phyloP scores from a whole-genome alignment of 345 rosid species.

The Linum tenue region DNA sequence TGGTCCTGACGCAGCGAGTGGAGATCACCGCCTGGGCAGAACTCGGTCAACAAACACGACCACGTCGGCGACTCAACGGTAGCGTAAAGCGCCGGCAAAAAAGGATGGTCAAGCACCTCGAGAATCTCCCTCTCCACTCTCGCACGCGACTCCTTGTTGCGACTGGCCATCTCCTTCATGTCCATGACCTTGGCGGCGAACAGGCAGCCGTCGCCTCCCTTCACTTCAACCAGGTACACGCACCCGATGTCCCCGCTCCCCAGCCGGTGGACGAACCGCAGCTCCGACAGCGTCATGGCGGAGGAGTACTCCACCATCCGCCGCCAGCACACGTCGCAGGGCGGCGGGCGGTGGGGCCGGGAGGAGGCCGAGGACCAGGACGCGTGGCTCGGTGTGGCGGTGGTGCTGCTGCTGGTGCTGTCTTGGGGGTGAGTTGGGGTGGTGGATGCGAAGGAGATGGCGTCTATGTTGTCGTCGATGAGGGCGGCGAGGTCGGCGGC shows the following conservation, averaged over 20 bases:
- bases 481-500: neutral
- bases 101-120: conserved; percentile 71
- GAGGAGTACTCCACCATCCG: conserved; percentile 16
- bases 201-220: conserved; percentile 40
- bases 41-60: conserved; percentile 69
- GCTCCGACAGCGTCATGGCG: conserved; percentile 36
- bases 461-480: neutral
- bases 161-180: conserved; percentile 44
- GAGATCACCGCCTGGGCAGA: conserved; percentile 84
- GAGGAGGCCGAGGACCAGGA: conserved; percentile 26
- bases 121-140: conserved; percentile 61
- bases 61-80: conserved; percentile 59
- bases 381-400: conserved; percentile 26
- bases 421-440: neutral
- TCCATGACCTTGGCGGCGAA: conserved; percentile 88
- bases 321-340: conserved; percentile 48
- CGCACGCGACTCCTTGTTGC: conserved; percentile 64
- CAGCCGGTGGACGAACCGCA: conserved; percentile 54
- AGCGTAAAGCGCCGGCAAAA: conserved; percentile 67
- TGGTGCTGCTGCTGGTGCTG: neutral
- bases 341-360: conserved; percentile 32
- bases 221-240: conserved; percentile 65
- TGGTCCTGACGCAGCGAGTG: conserved; percentile 68
- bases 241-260: conserved; percentile 94
- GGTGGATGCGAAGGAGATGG: neutral